Evolutionary conservation across 768 basidiomycete species (phyloP).

Genomic region (Guyanaporus albipodus): DNA sequence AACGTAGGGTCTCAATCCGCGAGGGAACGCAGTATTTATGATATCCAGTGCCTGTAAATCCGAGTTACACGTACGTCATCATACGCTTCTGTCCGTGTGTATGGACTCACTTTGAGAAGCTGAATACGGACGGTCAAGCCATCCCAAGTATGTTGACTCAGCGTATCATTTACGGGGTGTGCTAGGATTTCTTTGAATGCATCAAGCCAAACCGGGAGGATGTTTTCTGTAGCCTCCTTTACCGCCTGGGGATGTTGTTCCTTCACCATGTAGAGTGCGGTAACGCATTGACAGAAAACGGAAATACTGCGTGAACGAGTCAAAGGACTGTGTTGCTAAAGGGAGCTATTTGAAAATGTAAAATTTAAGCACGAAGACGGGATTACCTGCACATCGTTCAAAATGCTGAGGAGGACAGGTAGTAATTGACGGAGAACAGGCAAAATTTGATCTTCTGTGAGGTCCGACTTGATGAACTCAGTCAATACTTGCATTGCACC

Average conservation of each 20-base stretch:
- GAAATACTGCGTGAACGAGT: slow-evolving; percentile 84
- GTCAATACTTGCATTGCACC: slow-evolving; percentile 95
- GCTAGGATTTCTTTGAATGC: slow-evolving; percentile 77
- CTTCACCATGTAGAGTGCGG: slow-evolving; percentile 91
- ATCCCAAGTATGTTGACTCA: slow-evolving; percentile 69
- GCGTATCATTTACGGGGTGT: slow-evolving; percentile 59
- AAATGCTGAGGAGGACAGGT: slow-evolving; percentile 76
- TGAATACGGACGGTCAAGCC: slow-evolving; percentile 74
- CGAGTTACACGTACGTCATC: not conserved
- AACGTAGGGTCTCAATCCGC: slow-evolving; percentile 60
- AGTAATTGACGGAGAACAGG: slow-evolving; percentile 87
- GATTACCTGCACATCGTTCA: slow-evolving; percentile 70
- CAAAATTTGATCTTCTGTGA: slow-evolving; percentile 92
- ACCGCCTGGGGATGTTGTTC: slow-evolving; percentile 86
- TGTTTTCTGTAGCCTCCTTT: slow-evolving; percentile 72
- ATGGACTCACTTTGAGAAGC: slow-evolving; percentile 67
- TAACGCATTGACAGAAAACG: slow-evolving; percentile 88
- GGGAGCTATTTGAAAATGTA: slow-evolving; percentile 1
- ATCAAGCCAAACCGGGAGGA: slow-evolving; percentile 90
- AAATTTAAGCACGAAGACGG: not conserved
- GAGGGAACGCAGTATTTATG: slow-evolving; percentile 79
- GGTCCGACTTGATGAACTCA: slow-evolving; percentile 89
- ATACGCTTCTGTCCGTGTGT: not conserved
- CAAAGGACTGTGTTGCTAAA: slow-evolving; percentile 63
- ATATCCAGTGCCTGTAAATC: slow-evolving; percentile 65